Base-by-base conservation (phyloP, 129 eudicot genomes). In the Centaurea solstitialis region DNA sequence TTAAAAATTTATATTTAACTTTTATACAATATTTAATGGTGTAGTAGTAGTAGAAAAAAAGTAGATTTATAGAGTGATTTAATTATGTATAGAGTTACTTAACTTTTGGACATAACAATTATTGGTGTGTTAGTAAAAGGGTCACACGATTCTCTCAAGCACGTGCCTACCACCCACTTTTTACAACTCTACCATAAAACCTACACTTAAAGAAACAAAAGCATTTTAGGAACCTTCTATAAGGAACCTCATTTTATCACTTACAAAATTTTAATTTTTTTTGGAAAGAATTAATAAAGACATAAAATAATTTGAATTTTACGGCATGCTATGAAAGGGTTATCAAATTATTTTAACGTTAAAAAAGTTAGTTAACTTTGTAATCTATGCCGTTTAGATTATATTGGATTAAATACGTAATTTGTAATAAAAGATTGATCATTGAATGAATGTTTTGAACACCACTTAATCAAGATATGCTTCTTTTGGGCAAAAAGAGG, bases 91-190 rank as follows among this genome's bases (percentile, higher is more conserved):
- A 82, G 78, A 70, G 59, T 71, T 71, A 43, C 75, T 35, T 71
- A 71, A 11, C 82, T 76, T 76, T 76, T 76, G 64, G 76, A 70
- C 59, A 61, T 70, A 40, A 18, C 81, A 82, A 82, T 82, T 68
- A 82, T 76, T 82, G 85, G 81, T 76, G 40, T 82, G 81, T 59
- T 76, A 23, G 73, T 76, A 38, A 82, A 82, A 81, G 85, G 81
- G 73, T 70, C 68, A 70, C 77, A 70, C 23, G 81, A 82, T 82
- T 67, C 85, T 71, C 86, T 70, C 39, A 76, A 20, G 53, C 86
- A 82, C 78, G 74, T 82, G 86, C 86, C 86, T 82, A 82, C 39
- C 86, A 76, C 77, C 78, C 23, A 70, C 82, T 76, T 82, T 53
- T 76, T 71, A 40, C 77, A 76, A 82, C 73, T 40, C 86, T 82